Base-by-base conservation (phyloP, 805 yeast genomes). In the Blastobotrys peoriensis region DNA sequence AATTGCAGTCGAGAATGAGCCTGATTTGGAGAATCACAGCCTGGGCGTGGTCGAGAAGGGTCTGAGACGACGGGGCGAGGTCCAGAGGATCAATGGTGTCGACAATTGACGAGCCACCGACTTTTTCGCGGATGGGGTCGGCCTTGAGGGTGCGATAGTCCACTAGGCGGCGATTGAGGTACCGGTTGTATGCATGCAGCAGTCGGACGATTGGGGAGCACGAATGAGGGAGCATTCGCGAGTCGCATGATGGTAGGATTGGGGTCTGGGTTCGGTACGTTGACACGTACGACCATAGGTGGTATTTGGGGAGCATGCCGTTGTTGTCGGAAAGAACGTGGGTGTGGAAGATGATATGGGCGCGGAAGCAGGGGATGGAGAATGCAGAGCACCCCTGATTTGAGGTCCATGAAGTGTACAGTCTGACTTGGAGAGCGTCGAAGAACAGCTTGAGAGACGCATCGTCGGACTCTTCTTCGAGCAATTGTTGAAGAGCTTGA, bases 271-370 rank as follows among this genome's bases (percentile, higher is more conserved):
- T 33, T 16, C 25, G 25, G 38, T 20, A 33, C 15, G 17, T 18
- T 16, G 40, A 15, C 16, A 40, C 22, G 30, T 33, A 22, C 8
- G n/a, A 21, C 33, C 35, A 36, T 8, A 33, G 43, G 16, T n/a
- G 38, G 33, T 41, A 44, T 25, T 40, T 40, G 20, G 38, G 33
- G n/a, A 40, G 42, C 4, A 36, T 37, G 20, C 36, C 10, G 27
- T 28, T 36, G 21, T 30, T 48, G 44, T 49, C 50, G 30, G 53
- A 43, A 18, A 46, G 40, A 19, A 51, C 38, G 21, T 34, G 40
- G 6, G 43, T 28, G 40, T 51, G 55, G 38, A 49, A 44, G 2
- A 51, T 27, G 18, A 41, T 30, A 34, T 51, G 55, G n/a, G 52
- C 55, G 35, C 49, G 48, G 34, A 51, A 15, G 6, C 45, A 43